These are phyloP conservation scores for Phaseolus coccineus DNA, from an alignment of 331 rosid genomes.

Conservation along the genomic window DNA sequence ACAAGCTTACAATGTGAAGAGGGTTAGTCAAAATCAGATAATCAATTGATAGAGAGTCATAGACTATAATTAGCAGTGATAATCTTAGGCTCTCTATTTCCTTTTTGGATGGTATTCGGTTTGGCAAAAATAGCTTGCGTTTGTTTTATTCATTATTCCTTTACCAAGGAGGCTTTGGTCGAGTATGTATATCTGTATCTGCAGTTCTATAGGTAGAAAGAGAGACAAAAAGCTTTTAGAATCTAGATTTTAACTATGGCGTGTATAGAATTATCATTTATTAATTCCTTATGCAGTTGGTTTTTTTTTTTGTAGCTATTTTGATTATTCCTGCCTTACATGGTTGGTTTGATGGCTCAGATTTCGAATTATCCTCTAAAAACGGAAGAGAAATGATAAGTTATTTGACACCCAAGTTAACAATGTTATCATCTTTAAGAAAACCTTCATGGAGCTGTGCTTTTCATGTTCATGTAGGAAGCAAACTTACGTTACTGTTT, in stretches of 20 bases:
- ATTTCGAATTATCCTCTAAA: not conserved
- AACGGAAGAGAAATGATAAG: not conserved
- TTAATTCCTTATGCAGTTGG: constrained; percentile 49
- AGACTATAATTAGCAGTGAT: constrained; percentile 33
- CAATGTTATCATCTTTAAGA: not conserved
- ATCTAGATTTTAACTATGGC: constrained; percentile 42
- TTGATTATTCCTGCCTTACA: not conserved
- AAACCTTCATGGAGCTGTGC: not conserved
- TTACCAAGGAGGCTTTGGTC: constrained; percentile 40
- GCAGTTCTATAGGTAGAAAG: constrained; percentile 43
- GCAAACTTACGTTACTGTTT: not conserved
- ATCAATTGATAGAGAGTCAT: constrained; percentile 42
- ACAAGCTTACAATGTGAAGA: constrained; percentile 93
- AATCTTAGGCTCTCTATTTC: constrained; percentile 41
- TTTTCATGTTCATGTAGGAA: not conserved
- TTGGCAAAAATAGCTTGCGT: constrained; percentile 40
- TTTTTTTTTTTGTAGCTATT: constrained; percentile 4
- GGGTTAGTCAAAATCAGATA: constrained; percentile 47
- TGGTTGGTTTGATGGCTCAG: not conserved
- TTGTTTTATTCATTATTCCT: constrained; percentile 52
- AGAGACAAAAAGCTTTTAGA: constrained; percentile 41
- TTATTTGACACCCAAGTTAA: not conserved
- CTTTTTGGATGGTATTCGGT: constrained; percentile 40
- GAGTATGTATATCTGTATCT: constrained; percentile 43
- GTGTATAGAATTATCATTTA: constrained; percentile 51